A percentile compares a stretch with the other conserved stretches of the same genome.
Evolutionary conservation across 495 filamentous ascomycete species (phyloP).

Genomic region (Elasticomyces elasticus): DNA sequence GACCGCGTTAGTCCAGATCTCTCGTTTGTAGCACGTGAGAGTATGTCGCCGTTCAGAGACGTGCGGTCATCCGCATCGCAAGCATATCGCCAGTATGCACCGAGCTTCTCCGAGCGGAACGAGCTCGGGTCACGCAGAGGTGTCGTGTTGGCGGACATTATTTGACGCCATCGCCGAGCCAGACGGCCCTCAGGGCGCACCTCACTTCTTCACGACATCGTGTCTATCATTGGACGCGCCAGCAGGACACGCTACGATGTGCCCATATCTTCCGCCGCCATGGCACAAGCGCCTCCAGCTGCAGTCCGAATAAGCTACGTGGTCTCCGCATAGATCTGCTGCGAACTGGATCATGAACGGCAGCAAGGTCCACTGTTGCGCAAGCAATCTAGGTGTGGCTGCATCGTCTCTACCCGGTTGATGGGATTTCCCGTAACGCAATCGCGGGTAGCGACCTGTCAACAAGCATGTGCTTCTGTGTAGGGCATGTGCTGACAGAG

Average conservation of each 20-base stretch:
- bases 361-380: background rate
- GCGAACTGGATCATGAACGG: background rate
- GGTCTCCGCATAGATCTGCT: background rate
- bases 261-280: background rate
- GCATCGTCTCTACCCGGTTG: constrained; percentile 14
- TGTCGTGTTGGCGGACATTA: background rate
- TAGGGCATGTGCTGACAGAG: constrained; percentile 1
- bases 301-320: background rate
- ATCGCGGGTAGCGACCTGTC: constrained; percentile 10
- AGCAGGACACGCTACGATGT: background rate
- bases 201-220: background rate
- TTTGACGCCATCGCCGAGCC: background rate
- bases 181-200: background rate
- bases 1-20: too few relatives aligned
- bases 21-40: too few relatives aligned
- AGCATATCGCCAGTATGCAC: background rate
- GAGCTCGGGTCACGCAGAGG: background rate
- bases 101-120: background rate
- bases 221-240: background rate
- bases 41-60: too few relatives aligned
- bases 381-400: constrained; percentile 19
- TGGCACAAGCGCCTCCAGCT: background rate
- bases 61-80: too few relatives aligned
- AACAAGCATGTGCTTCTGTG: constrained; percentile 6
- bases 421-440: constrained; percentile 1